Evolutionary conservation across 768 basidiomycete species (phyloP), one percentile per base, ranked within the genome.

Genomic region (Amanita pallidorosea): DNA sequence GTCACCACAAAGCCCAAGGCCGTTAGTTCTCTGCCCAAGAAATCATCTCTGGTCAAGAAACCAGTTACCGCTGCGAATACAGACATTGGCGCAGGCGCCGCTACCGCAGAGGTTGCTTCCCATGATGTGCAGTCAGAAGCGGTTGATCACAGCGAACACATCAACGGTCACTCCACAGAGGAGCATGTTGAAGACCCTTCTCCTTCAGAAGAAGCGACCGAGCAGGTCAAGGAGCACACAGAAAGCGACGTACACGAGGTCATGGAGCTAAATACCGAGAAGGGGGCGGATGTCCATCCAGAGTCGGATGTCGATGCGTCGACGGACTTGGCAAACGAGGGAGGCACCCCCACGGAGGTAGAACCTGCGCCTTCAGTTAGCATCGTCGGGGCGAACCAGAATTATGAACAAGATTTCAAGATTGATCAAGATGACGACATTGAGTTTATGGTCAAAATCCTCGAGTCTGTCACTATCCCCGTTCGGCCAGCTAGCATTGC

Each of bases 381-480:
- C 17, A 35, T 35, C 12, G 45, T 35, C 22, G 18, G 1, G 4
- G 41, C 15, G 18, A 25, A 23, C 11, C 29, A 13, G 20, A 15
- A 2, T 6, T 43, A 13, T 9, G 40, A 42, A 33, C 40, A 43
- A 31, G 31, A 50, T 23, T 43, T 23, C 8, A 33, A 35, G 17
- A 17, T 35, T 22, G 18, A 29, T 22, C 27, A 42, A 12, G 71
- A 61, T 13, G 62, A 68, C 49, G 77, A 83, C 27, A 68, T 83
- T 27, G 85, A 80, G 62, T 77, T 78, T 50, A 79, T 86, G 47
- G 78, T 88, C 54, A 79, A 73, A 57, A 70, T 85, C 56, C 76
- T 87, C 11, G 81, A 88, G 65, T 59, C 70, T 1, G 60, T 55
- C 27, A 58, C 67, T 34, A 52, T 65, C 37, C 57, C 65, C 41